Evolutionary conservation across 345 rosid species (phyloP).

Genomic region (Passiflora organensis): DNA sequence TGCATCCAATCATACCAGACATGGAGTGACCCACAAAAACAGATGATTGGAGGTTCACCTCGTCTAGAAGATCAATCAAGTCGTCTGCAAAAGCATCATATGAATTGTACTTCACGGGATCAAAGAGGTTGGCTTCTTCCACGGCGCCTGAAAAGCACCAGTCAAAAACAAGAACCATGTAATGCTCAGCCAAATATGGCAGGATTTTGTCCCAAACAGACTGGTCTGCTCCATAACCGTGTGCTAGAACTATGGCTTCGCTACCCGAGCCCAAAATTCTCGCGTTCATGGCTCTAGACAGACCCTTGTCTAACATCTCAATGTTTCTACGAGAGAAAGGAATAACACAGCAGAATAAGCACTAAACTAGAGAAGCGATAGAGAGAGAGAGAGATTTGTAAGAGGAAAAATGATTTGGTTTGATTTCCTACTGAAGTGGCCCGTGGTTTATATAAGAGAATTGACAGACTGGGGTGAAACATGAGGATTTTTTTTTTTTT

Average conservation of each 20-base stretch:
- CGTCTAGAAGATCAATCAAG: conserved; percentile 52
- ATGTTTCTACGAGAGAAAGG: conserved; percentile 8
- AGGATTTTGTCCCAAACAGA: conserved; percentile 32
- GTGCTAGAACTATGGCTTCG: conserved; percentile 32
- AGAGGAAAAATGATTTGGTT: background rate
- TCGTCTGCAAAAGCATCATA: conserved; percentile 55
- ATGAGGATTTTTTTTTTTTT: background rate
- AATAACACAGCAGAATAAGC: background rate
- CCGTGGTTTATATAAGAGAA: background rate
- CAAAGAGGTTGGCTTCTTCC: conserved; percentile 46
- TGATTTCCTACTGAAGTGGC: too few relatives aligned
- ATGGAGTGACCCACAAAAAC: conserved; percentile 78
- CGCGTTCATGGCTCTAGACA: conserved; percentile 57
- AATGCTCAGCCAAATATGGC: conserved; percentile 41
- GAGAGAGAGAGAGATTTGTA: background rate
- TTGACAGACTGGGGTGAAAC: background rate
- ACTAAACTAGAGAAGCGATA: background rate
- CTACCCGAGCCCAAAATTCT: conserved; percentile 39
- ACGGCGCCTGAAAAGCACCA: conserved; percentile 70
- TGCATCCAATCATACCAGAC: conserved; percentile 79
- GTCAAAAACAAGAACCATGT: conserved; percentile 57
- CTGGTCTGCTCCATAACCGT: conserved; percentile 74
- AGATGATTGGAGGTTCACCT: conserved; percentile 33
- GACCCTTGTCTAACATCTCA: conserved; percentile 36
- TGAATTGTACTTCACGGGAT: conserved; percentile 51